A percentile compares a stretch with the other conserved stretches of the same genome.
These are phyloP conservation scores for Neonectria sp. DNA, from an alignment of 2,329 filamentous ascomycete genomes.

Conservation along the genomic window DNA sequence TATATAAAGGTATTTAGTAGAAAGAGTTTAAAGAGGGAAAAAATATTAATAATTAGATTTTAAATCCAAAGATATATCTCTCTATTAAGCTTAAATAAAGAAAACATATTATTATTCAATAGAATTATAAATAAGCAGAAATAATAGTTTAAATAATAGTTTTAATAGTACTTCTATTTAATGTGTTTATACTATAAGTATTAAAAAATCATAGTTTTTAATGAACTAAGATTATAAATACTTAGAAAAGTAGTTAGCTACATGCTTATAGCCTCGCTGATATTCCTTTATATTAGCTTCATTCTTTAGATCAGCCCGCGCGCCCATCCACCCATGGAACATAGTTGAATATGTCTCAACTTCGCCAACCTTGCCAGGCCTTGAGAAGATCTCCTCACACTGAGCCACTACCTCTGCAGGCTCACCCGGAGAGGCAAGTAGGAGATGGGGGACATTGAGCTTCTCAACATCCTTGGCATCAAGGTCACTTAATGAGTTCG, in stretches of 20 bases:
- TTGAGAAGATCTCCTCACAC: constrained; percentile 58
- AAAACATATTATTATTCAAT: too few species aligned
- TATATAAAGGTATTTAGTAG: too few species aligned
- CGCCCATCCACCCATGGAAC: constrained; percentile 74
- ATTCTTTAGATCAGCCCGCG: constrained; percentile 62
- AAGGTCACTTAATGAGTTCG: background rate
- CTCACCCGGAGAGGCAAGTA: constrained; percentile 67
- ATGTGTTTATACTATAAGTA: too few species aligned
- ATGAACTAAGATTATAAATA: constrained; percentile 48
- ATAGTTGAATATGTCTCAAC: constrained; percentile 66
- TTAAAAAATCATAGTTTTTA: too few species aligned
- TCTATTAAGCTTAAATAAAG: too few species aligned
- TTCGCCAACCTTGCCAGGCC: constrained; percentile 54
- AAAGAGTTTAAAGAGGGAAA: too few species aligned
- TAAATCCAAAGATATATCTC: too few species aligned
- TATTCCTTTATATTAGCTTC: constrained; percentile 58
- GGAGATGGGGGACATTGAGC: constrained; percentile 62
- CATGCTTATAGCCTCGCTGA: constrained; percentile 63
- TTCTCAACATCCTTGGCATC: constrained; percentile 58
- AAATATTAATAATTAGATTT: too few species aligned
- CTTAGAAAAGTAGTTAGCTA: constrained; percentile 59
- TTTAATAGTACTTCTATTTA: too few species aligned
- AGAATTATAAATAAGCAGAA: too few species aligned
- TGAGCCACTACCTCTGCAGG: constrained; percentile 58
- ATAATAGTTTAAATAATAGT: too few species aligned